Evolutionary conservation across 805 yeast species (phyloP), one percentile per base, ranked within the genome.

Genomic region (Lachancea meyersii): DNA sequence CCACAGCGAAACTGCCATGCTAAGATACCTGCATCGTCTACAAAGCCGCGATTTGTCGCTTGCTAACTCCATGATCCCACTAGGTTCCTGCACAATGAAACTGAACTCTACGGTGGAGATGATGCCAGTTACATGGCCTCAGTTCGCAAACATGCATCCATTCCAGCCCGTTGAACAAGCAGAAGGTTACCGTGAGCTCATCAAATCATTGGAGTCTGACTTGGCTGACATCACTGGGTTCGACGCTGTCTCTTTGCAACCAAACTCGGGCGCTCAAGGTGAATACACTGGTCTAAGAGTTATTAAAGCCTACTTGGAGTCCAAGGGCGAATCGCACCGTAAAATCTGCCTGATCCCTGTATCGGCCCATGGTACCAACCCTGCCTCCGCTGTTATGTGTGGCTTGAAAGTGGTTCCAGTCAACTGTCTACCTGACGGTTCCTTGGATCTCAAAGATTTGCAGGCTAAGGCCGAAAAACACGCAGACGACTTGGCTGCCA

Each of bases 221-320:
- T 71, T 93, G 52, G 85, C 89, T 44, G 86, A 84, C 50, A 89
- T 93, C 50, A 91, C 98, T 9, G 97, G 97, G 0, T 87, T 93
- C 57, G 86, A 80, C 47, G 91, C 86, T 31, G 82, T 95, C 17
- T 85, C 97, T 2, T 69, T 86, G 46, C 94, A 87, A 81, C 98
- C 98, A 49, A 93, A 93, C 63, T 86, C 97, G 31, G 98, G 98
- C 52, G 97, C 98, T 31, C 96, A 91, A 66, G 98, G 98, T 65
- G 98, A 93, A 67, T 93, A 84, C 67, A 78, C 97, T 13, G 98
- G 98, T 22, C 72, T 93, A 47, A 77, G 94, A 46, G 87, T 88
- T 35, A 91, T 93, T 52, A 76, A 80, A 52, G 76, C 83, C 30
- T 93, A 86, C 61, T 77, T 85, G 52, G 76, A 79, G 48, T 69